Evolutionary conservation across 495 filamentous ascomycete species (phyloP).

Genomic region (Penicillium cataractarum): DNA sequence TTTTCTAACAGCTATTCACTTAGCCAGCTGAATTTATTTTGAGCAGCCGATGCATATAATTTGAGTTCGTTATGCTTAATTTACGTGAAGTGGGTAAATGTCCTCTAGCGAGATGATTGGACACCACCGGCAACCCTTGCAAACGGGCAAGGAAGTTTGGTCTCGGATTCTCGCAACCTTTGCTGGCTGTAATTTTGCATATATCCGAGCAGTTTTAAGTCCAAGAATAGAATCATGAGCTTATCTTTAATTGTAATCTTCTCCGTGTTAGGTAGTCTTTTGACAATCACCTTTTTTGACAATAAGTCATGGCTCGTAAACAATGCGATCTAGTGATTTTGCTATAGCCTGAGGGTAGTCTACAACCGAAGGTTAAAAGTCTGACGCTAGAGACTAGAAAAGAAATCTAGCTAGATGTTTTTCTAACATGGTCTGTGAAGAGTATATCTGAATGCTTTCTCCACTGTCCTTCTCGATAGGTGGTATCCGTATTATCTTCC

Average conservation of each 20-base stretch:
- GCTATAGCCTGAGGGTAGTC: neutral
- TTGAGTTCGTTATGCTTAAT: conserved; percentile 4
- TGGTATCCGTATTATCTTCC: no score
- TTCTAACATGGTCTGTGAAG: no score
- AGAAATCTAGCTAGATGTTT: no score
- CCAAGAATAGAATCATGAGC: neutral
- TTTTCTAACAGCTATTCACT: neutral
- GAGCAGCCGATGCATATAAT: neutral
- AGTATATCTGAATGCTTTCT: no score
- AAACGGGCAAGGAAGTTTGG: neutral
- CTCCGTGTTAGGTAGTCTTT: no score
- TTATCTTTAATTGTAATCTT: neutral
- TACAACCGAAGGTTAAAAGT: no score
- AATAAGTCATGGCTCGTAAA: neutral
- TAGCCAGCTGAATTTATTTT: neutral
- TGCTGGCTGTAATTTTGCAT: neutral
- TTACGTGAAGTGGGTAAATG: neutral
- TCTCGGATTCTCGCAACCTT: neutral
- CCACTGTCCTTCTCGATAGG: no score
- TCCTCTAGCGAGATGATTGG: neutral
- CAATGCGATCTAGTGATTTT: neutral
- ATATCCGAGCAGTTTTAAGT: neutral
- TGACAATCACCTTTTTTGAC: no score
- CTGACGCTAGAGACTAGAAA: no score
- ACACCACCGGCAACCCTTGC: neutral